Base-by-base conservation (phyloP, 371 early-diverging fungal species). In the Apophysomyces variabilis region DNA sequence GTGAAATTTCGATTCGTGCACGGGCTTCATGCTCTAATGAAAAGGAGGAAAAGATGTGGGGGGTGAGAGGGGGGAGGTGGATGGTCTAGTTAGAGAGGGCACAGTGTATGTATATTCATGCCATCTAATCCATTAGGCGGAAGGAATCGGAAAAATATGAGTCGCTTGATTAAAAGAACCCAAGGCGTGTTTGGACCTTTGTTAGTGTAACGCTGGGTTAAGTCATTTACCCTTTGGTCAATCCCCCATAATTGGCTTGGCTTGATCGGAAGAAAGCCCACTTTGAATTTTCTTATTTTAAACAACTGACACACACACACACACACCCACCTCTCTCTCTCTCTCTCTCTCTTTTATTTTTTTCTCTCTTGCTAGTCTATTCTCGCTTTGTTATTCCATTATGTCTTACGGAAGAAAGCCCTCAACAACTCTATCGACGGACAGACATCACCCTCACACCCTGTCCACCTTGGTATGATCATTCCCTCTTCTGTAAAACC, bases 401-500 rank as follows among this genome's bases (percentile, higher is more conserved):
- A 75, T 76, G 65, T 70, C 72, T 44, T 78, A 70, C 56, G 69
- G 69, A 45, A 62, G 78, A 72, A 78, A 78, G 44, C 68, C 78
- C 44, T 75, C 80, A 43, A 66, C 74, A 41, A 65, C 69, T 39
- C 57, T 60, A 46, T 65, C 56, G 36, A 66, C 79, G 59, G 79
- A 82, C 14, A 68, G 78, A 43, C 82, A 82, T 63, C 87, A 87
- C 62, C 87, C 87, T 38, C 87, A 85, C 56, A 85, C 87, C 12
- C 78, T 85, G 38, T 87, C 87, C 39, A 85, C 87, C 60, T 66
- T 87, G 72, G 87, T 85, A 85, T 67, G 77, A 68, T 58, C 26
- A 4, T 38, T 43, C 9, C 21, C 35, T 38, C 26, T 41, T 13
- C 6, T 14, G 44, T 16, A 11, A 7, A 41, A 47, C 41, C 57